Evolutionary conservation across 1,284 basidiomycete species (phyloP), one percentile per base, ranked within the genome.

Genomic region (Pseudozyma sp.): DNA sequence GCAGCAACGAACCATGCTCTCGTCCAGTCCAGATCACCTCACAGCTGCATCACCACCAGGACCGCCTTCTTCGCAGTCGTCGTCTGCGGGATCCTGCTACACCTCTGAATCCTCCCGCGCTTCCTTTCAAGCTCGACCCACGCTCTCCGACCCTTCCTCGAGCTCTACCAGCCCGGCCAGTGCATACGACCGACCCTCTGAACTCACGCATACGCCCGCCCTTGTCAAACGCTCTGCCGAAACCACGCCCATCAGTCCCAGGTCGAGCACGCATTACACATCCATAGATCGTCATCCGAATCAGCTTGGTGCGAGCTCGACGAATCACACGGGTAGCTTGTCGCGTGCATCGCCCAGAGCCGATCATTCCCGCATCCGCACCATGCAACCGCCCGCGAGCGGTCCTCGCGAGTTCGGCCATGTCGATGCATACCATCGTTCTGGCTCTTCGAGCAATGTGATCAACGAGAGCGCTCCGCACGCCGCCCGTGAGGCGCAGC

Each of bases 1-100:
- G 40, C 24, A 53, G 53, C 67, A 31, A 42, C 50, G 56, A 69
- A 75, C 16, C 67, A 75, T 75, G 72, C 69, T 57, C 54, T 68
- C 58, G 33, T 66, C 48, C 47, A 72, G 71, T 33, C 70, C 69
- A 33, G 54, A 68, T 34, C 52, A 24, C 52, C 31, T 56, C 16
- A 61, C 61, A 52, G 65, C 65, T 46, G 65, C 61, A 54, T 76
- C 69, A 37, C 65, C 74, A 54, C 68, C 68, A 33, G 72, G 66
- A 45, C 56, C 64, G n/a, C 42, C 53, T 30, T 76, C 73, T 37
- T 68, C 74, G 31, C 74, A 76, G 60, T 73, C 74, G 30, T 76
- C 74, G 10, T 73, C 74, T 29, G 62, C 58, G 37, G 66, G 74
- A 9, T 76, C 69, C 37, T 65, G 62, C 60, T 76, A 67, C 43